Evolutionary conservation across 1,284 basidiomycete species (phyloP), one percentile per base, ranked within the genome.

Genomic region (Ustilago esculenta): DNA sequence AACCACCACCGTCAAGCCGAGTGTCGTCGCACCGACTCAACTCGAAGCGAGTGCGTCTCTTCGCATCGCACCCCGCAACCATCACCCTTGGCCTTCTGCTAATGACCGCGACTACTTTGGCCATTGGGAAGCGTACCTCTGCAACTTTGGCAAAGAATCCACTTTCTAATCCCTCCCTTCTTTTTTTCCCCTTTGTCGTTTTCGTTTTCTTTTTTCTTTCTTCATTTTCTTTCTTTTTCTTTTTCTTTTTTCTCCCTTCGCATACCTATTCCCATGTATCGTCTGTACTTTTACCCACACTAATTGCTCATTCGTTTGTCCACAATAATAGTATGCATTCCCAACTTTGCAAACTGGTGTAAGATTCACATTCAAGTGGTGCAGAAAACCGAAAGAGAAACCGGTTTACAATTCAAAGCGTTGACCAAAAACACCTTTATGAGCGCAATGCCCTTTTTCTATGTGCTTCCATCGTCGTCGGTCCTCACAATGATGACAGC

Each of bases 401-500:
- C n/a, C n/a, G 27, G 27, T 6, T 29, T 52, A 65, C 2, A 70
- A 33, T 5, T 12, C 42, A 32, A 65, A 71, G 2, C 61, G 35
- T 1, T 44, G 15, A 4, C 52, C 57, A 18, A 66, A 61, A 3
- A 45, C 27, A 12, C 52, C 12, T 47, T 34, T 17, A 71, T 49
- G 12, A 57, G 18, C 23, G 37, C 24, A 1, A 66, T 61, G n/a
- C n/a, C n/a, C n/a, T n/a, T n/a, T 58, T 66, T 7, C 40, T 54
- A 35, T 71, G 63, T 7, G 50, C 45, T 0, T 66, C 63, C 39
- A 71, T 61, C 18, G 42, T 44, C 10, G 39, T 18, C 4, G 56
- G 55, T 11, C 66, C 37, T n/a, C n/a, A 66, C 61, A 25, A 77
- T 72, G 48, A 77, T 73, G 59, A 76, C 60, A 9, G 75, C 74